These are phyloP conservation scores for Saturnispora zaruensis DNA, from an alignment of 805 yeast species.

Conservation along the genomic window DNA sequence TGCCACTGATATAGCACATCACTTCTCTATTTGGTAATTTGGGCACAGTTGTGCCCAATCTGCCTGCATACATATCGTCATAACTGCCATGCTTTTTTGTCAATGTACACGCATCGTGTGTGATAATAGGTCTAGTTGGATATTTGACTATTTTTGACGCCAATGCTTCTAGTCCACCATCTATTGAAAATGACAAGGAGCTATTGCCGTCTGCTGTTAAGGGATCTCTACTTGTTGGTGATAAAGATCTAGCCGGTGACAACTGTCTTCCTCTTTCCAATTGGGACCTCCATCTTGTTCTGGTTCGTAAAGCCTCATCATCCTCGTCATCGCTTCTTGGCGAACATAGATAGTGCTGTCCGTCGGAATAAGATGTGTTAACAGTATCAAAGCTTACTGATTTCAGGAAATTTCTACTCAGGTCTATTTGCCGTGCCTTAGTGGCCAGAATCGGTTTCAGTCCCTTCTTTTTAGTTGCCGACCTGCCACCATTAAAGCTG, in stretches of 20 bases:
- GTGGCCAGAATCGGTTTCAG: constrained; percentile 12
- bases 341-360: constrained; percentile 9
- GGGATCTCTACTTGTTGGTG: neutral
- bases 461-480: neutral
- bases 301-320: constrained; percentile 13
- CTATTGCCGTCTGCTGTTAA: constrained; percentile 17
- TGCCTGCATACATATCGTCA: constrained; percentile 37
- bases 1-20: constrained; percentile 58
- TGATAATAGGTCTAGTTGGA: constrained; percentile 31
- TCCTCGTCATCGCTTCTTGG: constrained; percentile 18
- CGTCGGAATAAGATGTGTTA: constrained; percentile 29
- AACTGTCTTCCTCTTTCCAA: neutral
- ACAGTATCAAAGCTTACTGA: constrained; percentile 48
- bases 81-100: constrained; percentile 40
- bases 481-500: neutral
- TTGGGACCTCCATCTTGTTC: constrained; percentile 6
- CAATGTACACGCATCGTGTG: constrained; percentile 35
- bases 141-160: constrained; percentile 17
- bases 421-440: constrained; percentile 1
- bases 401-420: constrained; percentile 11
- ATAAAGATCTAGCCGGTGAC: constrained; percentile 1
- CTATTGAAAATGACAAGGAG: constrained; percentile 32
- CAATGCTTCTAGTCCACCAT: neutral
- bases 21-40: constrained; percentile 44
- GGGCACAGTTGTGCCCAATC: constrained; percentile 25